Base-by-base conservation (phyloP, 2,329 filamentous ascomycete genomes). In the Ascomycota sp. region DNA sequence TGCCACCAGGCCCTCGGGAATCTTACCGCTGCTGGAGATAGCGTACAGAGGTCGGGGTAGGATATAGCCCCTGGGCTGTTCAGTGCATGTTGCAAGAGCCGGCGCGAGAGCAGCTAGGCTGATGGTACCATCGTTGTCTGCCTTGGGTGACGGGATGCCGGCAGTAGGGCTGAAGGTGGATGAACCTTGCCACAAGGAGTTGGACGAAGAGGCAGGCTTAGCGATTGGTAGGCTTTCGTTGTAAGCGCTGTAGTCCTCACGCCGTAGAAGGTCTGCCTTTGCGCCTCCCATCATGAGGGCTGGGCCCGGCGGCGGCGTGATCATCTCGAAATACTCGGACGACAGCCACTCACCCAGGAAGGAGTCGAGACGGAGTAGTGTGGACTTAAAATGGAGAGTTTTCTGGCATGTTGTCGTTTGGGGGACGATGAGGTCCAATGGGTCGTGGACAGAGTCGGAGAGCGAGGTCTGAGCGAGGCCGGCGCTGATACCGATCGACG, bases 331-430 rank as follows among this genome's bases (percentile, higher is more conserved):
- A 52, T 98, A 98, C 47, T 84, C 76, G 1, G 83, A 81, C 2
- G 78, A 80, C 25, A 95, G 64, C 89, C 89, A 98, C 61, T 98
- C 89, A 33, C 89, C 86, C 0, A 98, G 64, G 48, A 91, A 93
- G 0, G 84, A 77, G 54, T 98, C 89, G 6, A 98, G 66, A 1
- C 89, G 76, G 32, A 98, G 56, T 8, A 73, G 62, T 3, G 68
- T 59, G 40, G 70, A 76, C 37, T 62, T 60, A 38, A 68, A 49
- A 35, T 49, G 49, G 31, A 43, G 42, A 4, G 47, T 42, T 6
- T 41, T 40, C 26, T 36, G 36, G 12, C 41, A 41, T 10, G 50
- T 43, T 9, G 45, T 41, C 13, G 47, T 47, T 4, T 48, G 48
- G 26, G 51, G 47, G 27, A 54, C 44, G 30, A 55, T 49, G 29